These are phyloP conservation scores for Boletus subparvulus DNA, from an alignment of 768 basidiomycete genomes.

Conservation along the genomic window DNA sequence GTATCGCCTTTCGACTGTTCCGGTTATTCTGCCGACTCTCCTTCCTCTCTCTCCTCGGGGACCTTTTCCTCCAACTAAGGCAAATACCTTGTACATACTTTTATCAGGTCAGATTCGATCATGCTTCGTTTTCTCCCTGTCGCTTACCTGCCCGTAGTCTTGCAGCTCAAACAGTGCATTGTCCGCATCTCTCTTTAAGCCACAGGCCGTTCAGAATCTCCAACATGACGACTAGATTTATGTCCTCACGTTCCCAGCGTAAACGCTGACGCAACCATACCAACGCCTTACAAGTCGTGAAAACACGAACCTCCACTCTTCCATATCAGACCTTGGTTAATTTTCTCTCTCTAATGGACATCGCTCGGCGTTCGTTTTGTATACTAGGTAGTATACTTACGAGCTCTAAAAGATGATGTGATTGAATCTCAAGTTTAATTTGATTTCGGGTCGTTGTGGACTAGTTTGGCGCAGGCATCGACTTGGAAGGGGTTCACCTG, in stretches of 20 bases:
- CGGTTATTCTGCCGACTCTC: slow-evolving; percentile 9
- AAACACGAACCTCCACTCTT: background rate
- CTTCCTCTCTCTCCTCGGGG: slow-evolving; percentile 13
- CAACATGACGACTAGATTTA: background rate
- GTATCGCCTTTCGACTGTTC: slow-evolving; percentile 24
- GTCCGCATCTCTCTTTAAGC: background rate
- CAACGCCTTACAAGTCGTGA: background rate
- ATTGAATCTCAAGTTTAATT: background rate
- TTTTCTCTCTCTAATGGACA: slow-evolving; percentile 5
- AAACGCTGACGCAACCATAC: background rate
- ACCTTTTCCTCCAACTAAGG: slow-evolving; percentile 1
- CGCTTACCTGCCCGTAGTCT: background rate
- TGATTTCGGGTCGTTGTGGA: background rate
- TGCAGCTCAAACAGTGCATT: background rate
- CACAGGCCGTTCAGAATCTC: background rate
- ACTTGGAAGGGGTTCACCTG: background rate
- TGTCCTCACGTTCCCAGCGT: background rate
- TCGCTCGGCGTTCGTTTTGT: slow-evolving; percentile 6
- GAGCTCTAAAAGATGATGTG: slow-evolving; percentile 4
- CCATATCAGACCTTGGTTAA: background rate
- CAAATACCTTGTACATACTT: background rate
- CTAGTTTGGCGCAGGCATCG: too few relatives aligned
- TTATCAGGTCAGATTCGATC: background rate
- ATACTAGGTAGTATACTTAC: slow-evolving; percentile 9
- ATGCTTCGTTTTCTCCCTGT: background rate